phyloP scores from a whole-genome alignment of 441 rosid species.

The Jatropha multifida region DNA sequence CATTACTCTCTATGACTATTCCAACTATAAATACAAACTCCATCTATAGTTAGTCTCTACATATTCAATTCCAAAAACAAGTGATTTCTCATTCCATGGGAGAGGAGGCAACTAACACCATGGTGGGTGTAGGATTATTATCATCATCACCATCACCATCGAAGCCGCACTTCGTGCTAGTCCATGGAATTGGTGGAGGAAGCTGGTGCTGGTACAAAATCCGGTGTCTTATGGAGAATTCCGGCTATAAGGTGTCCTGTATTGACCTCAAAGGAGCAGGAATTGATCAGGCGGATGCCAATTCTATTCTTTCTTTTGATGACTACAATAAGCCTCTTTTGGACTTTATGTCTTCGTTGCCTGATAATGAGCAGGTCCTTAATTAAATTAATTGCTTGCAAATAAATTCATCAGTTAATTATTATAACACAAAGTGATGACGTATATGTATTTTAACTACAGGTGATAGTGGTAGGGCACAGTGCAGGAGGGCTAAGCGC shows the following conservation, averaged over 20 bases:
- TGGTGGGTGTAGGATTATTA: too few relatives aligned
- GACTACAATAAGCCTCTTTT: constrained; percentile 79
- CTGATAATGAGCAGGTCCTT: constrained; percentile 60
- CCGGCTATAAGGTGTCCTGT: constrained; percentile 77
- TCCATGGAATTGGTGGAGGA: constrained; percentile 79
- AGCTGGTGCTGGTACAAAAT: constrained; percentile 97
- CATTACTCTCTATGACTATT: constrained; percentile 21
- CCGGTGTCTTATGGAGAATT: constrained; percentile 68
- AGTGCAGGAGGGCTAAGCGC: constrained; percentile 90
- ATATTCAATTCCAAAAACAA: constrained; percentile 14
- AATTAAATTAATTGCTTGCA: too few relatives aligned
- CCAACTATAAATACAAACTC: constrained; percentile 24
- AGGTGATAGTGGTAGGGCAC: constrained; percentile 85
- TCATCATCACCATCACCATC: neutral
- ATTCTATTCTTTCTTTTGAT: constrained; percentile 54
- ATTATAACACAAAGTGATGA: too few relatives aligned
- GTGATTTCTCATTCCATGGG: constrained; percentile 20
- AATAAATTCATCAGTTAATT: too few relatives aligned
- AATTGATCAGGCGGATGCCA: constrained; percentile 47
- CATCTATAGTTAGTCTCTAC: too few relatives aligned
- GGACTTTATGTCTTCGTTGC: constrained; percentile 59
- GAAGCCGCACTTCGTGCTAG: constrained; percentile 23
- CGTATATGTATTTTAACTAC: neutral
- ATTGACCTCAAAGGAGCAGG: constrained; percentile 77
- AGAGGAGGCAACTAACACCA: constrained; percentile 19